phyloP scores from a whole-genome alignment of 139 green algal genomes.

The Haematococcus lacustris region DNA sequence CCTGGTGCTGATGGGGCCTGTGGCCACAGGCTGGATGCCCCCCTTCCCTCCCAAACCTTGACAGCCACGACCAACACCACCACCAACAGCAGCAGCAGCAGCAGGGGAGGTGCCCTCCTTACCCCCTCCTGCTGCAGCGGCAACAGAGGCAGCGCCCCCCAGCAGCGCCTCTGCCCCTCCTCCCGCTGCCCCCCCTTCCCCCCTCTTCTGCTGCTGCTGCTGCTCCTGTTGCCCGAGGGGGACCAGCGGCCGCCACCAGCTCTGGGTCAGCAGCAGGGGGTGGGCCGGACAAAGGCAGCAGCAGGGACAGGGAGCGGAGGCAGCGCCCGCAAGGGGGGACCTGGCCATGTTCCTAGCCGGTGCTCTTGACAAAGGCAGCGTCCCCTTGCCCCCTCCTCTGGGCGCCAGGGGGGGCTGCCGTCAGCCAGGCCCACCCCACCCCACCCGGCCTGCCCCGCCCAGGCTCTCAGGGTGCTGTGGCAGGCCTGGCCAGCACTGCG shows the following conservation, averaged over 20 bases:
- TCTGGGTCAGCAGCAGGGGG: no score
- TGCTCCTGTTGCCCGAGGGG: no score
- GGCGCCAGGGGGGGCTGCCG: not conserved
- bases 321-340: conserved; percentile 41
- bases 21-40: no score
- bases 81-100: not conserved
- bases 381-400: not conserved
- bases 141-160: not conserved
- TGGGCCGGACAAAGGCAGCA: not conserved
- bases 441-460: not conserved
- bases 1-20: no score
- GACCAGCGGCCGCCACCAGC: not conserved
- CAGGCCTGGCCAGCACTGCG: not conserved
- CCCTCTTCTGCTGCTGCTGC: no score
- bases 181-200: not conserved
- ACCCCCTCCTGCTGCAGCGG: not conserved
- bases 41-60: no score
- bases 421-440: not conserved
- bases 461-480: conserved; percentile 27
- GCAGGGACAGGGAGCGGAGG: not conserved
- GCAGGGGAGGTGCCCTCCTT: not conserved
- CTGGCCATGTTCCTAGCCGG: conserved; percentile 69
- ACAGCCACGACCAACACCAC: no score
- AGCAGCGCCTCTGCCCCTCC: not conserved
- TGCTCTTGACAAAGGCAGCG: conserved; percentile 27